Conservation (phyloP, 2,329 filamentous ascomycete species). For the Leptographium radiaticola region DNA sequence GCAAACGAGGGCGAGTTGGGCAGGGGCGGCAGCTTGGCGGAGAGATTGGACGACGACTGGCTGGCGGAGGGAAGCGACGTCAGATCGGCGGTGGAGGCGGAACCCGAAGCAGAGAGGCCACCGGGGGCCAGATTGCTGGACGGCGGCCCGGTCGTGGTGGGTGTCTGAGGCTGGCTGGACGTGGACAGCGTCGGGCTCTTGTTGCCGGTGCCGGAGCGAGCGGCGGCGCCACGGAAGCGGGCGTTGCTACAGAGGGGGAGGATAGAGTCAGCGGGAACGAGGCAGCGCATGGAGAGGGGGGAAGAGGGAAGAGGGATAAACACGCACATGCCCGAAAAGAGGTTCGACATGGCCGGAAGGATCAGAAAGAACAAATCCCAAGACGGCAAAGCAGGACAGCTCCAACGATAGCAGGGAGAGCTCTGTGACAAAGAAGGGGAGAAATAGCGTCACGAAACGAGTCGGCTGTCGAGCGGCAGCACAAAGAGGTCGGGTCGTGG, state of each 20-base stretch:
- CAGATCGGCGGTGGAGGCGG: background rate
- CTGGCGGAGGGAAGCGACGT: constrained; percentile 33
- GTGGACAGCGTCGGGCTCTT: constrained; percentile 3
- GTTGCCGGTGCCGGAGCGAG: background rate
- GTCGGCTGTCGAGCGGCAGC: too few species aligned
- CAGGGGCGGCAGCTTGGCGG: constrained; percentile 43
- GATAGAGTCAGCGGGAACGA: background rate
- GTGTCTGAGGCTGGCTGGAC: constrained; percentile 20
- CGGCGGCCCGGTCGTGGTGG: constrained; percentile 17
- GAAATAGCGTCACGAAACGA: too few species aligned
- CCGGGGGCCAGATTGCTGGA: background rate
- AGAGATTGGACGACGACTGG: constrained; percentile 33
- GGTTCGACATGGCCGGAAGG: constrained; percentile 17
- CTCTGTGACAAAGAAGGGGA: too few species aligned
- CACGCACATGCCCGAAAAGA: constrained; percentile 15
- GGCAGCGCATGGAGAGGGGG: background rate
- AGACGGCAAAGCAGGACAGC: too few species aligned
- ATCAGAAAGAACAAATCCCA: too few species aligned
- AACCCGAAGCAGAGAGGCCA: constrained; percentile 7
- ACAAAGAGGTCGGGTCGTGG: too few species aligned
- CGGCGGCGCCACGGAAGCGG: background rate
- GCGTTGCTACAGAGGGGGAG: constrained; percentile 3
- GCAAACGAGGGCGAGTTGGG: constrained; percentile 51
- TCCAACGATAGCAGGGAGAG: too few species aligned
- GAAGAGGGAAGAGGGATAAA: background rate